Evolutionary conservation across 345 rosid species (phyloP).

Genomic region (Hibiscus mutabilis): DNA sequence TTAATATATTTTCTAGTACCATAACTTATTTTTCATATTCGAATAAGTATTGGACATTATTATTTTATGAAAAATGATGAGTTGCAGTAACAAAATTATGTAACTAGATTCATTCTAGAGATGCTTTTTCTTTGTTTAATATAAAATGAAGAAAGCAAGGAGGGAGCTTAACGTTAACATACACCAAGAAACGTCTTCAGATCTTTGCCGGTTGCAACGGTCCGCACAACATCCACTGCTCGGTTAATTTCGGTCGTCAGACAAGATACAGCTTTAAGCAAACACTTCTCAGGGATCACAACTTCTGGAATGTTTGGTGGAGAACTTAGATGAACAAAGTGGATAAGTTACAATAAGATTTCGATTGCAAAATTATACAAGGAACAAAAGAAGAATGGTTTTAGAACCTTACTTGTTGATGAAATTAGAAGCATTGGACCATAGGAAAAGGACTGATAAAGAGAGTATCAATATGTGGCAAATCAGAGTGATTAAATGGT

Average conservation of each 20-base stretch:
- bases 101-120: not conserved
- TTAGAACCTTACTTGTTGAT: slow-evolving; percentile 35
- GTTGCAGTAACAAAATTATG: no score
- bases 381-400: not conserved
- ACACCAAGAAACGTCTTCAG: slow-evolving; percentile 61
- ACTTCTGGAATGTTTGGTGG: slow-evolving; percentile 55
- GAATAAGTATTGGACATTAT: not conserved
- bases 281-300: slow-evolving; percentile 38
- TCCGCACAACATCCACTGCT: slow-evolving; percentile 37
- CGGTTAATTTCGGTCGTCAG: slow-evolving; percentile 43
- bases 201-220: slow-evolving; percentile 55
- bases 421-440: slow-evolving; percentile 67
- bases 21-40: no score
- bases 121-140: not conserved
- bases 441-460: slow-evolving; percentile 61
- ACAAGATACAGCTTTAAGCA: slow-evolving; percentile 41
- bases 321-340: slow-evolving; percentile 24
- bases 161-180: slow-evolving; percentile 28
- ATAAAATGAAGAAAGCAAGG: not conserved
- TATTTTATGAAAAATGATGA: no score
- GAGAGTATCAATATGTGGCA: slow-evolving; percentile 55
- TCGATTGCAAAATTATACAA: not conserved
- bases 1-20: not conserved
- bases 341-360: not conserved
- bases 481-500: slow-evolving; percentile 52